Base-by-base conservation (phyloP, 495 filamentous ascomycete genomes). In the Wilcoxina mikolae region DNA sequence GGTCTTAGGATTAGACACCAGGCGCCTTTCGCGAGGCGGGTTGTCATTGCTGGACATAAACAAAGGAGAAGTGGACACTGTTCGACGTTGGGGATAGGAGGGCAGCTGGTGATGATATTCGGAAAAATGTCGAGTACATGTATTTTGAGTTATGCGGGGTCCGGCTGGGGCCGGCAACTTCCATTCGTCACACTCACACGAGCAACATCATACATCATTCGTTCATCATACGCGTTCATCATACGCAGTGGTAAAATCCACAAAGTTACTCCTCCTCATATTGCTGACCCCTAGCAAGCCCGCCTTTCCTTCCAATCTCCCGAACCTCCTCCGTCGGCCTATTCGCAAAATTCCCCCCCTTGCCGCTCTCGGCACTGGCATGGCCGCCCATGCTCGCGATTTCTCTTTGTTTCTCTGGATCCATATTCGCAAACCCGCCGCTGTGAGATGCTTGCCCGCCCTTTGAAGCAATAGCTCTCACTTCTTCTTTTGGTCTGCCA, bases 301-400 rank as follows among this genome's bases (percentile, higher is more conserved):
- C 74, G 4, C 74, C 74, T 61, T 75, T 77, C 4, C 63, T 56
- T 2, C 72, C 76, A 48, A 77, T 73, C 18, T 71, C 70, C 24
- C 67, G 66, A 15, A 81, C 77, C 58, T 82, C 76, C 47, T 78
- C 75, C 60, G 72, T 73, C 29, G 76, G 68, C 51, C 75, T 73
- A 68, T 82, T 81, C 65, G 77, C 73, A 70, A 82, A 82, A 65
- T 82, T 80, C 18, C 76, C 75, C 29, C 76, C 76, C 61, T 82
- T 83, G 29, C 67, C 67, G 38, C 54, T 52, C 26, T 60, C 55
- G 4, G 51, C 39, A n/a, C 44, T 51, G 17, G 45, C 41, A 23
- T 46, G 44, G 3, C 60, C 60, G 23, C 60, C 60, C 25, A 55
- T 60, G 3, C 57, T 47, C 4, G 60, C 60, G 50, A 56, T 58